Percentiles rank a stretch among this genome's conserved stretches.
These are phyloP conservation scores for Podospora didyma DNA, from an alignment of 495 filamentous ascomycete genomes.

Conservation along the genomic window DNA sequence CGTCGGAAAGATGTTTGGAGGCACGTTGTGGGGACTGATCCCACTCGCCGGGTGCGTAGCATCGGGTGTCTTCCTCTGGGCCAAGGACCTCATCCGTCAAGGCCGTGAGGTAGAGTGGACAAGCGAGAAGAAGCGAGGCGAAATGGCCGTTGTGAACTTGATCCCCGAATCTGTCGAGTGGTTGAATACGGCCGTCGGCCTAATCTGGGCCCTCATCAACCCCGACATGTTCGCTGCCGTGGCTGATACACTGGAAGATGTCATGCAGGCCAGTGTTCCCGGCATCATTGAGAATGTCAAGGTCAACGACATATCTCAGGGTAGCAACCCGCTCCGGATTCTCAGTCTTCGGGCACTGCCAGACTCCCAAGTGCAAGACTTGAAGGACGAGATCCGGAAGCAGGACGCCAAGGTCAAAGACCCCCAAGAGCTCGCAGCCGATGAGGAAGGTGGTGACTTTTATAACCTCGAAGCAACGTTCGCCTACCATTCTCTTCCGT, in stretches of 20 bases:
- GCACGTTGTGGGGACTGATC: conserved; percentile 68
- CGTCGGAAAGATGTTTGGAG: conserved; percentile 75
- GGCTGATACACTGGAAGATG: conserved; percentile 59
- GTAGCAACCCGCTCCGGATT: conserved; percentile 82
- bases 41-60: conserved; percentile 64
- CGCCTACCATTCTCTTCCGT: conserved; percentile 85
- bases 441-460: conserved; percentile 87
- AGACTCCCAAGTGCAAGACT: conserved; percentile 69
- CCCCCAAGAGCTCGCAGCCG: conserved; percentile 79
- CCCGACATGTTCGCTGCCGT: conserved; percentile 83
- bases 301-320: conserved; percentile 94
- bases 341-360: conserved; percentile 86
- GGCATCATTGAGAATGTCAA: conserved; percentile 88
- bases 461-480: conserved; percentile 94
- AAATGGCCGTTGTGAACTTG: conserved; percentile 77
- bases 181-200: conserved; percentile 81
- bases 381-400: conserved; percentile 74
- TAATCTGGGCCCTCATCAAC: conserved; percentile 86
- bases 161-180: conserved; percentile 89
- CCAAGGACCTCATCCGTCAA: conserved; percentile 75
- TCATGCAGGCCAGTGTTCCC: conserved; percentile 93
- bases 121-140: conserved; percentile 76
- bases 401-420: conserved; percentile 78
- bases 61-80: conserved; percentile 80
- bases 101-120: conserved; percentile 85